Evolutionary conservation across 2,329 filamentous ascomycete genomes (phyloP).

Genomic region (Berkeleyomyces basicola): DNA sequence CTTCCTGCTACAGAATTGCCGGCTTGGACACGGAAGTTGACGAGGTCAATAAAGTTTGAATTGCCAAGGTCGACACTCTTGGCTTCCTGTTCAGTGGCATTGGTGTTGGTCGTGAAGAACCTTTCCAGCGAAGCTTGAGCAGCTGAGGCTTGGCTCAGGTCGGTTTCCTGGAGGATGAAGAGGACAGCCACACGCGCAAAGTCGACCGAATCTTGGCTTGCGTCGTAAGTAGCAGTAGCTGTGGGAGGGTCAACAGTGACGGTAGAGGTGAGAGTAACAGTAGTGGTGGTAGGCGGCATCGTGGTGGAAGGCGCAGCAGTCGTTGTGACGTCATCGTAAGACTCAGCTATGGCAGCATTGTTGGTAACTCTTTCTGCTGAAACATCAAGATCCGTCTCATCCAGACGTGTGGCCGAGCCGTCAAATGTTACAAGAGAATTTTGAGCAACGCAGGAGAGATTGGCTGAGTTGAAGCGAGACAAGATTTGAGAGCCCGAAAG

Average conservation of each 20-base stretch:
- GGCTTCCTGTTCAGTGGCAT: conserved; percentile 22
- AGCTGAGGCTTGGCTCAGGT: conserved; percentile 31
- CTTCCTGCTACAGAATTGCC: conserved; percentile 3
- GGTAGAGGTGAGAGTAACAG: conserved; percentile 7
- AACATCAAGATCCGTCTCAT: conserved; percentile 15
- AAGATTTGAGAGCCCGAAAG: conserved; percentile 55
- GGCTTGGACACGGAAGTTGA: conserved; percentile 22
- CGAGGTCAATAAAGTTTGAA: conserved; percentile 33
- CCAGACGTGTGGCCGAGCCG: conserved; percentile 29
- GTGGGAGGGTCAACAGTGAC: conserved; percentile 9
- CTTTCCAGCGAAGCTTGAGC: conserved; percentile 38
- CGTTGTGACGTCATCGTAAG: conserved; percentile 3
- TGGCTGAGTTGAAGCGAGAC: conserved; percentile 56
- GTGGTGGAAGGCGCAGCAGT: conserved; percentile 3
- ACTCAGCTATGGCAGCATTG: not conserved
- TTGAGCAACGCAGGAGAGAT: conserved; percentile 66
- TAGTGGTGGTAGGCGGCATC: conserved; percentile 2
- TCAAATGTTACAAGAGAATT: conserved; percentile 81
- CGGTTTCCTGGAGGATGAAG: conserved; percentile 41
- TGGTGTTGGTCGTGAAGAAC: conserved; percentile 32
- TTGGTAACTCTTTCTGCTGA: not conserved
- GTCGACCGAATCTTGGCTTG: conserved; percentile 41
- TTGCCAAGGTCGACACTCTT: conserved; percentile 27
- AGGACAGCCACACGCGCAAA: conserved; percentile 47
- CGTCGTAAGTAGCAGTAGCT: conserved; percentile 23